These are phyloP conservation scores for Zygosaccharomyces rouxii DNA, from an alignment of 805 yeast species.

Conservation along the genomic window DNA sequence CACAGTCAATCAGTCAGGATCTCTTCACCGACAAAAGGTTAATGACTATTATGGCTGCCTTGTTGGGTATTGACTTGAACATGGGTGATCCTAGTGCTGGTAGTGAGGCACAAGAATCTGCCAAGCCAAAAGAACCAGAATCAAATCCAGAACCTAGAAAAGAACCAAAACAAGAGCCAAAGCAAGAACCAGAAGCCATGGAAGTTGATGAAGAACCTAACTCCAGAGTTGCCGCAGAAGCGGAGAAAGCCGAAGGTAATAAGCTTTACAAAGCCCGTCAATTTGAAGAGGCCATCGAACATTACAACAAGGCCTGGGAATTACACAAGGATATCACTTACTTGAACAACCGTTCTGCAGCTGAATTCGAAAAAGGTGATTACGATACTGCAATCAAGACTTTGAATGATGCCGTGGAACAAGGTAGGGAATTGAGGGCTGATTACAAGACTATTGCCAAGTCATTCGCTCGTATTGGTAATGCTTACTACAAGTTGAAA, in stretches of 20 bases:
- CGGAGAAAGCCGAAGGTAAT: slow-evolving; percentile 81
- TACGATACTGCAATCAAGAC: slow-evolving; percentile 79
- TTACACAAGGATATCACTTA: slow-evolving; percentile 80
- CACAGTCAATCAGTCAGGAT: slow-evolving; percentile 65
- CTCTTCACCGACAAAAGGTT: slow-evolving; percentile 77
- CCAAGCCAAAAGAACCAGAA: slow-evolving; percentile 25
- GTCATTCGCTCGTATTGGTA: slow-evolving; percentile 89
- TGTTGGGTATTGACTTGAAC: slow-evolving; percentile 76
- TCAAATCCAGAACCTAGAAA: slow-evolving; percentile 26
- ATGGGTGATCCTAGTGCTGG: slow-evolving; percentile 35
- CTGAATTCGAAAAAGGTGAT: slow-evolving; percentile 94
- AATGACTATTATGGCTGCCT: slow-evolving; percentile 81
- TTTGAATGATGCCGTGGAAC: slow-evolving; percentile 76
- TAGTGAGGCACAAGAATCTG: slow-evolving; percentile 5
- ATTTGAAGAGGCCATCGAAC: slow-evolving; percentile 88
- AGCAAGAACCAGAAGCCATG: slow-evolving; percentile 37
- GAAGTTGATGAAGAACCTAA: slow-evolving; percentile 33
- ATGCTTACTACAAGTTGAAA: slow-evolving; percentile 67
- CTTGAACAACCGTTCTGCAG: slow-evolving; percentile 95
- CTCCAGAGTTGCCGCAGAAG: slow-evolving; percentile 53
- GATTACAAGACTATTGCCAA: slow-evolving; percentile 91
- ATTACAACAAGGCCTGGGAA: slow-evolving; percentile 84
- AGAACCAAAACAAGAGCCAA: slow-evolving; percentile 25
- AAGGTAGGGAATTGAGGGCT: slow-evolving; percentile 84
- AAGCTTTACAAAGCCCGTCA: slow-evolving; percentile 76